phyloP scores from a whole-genome alignment of 768 basidiomycete species.

The Pisolithus orientalis region DNA sequence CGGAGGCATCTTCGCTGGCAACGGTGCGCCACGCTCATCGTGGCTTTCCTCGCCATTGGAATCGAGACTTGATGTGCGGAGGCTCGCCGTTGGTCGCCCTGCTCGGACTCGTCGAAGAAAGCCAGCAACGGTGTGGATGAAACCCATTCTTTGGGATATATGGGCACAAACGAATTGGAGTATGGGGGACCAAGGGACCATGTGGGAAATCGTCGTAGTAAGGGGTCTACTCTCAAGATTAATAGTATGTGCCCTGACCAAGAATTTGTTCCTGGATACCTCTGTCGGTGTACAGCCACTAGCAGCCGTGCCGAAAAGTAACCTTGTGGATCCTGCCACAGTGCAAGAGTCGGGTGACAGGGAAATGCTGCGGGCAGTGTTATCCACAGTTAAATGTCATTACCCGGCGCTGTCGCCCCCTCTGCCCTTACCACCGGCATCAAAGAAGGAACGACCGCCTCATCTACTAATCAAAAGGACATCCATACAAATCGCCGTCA shows the following conservation, averaged over 20 bases:
- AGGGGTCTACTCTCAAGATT: slow-evolving; percentile 5
- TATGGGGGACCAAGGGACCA: slow-evolving; percentile 7
- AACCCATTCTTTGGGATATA: slow-evolving; percentile 42
- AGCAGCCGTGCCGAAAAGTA: no score
- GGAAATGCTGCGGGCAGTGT: not conserved
- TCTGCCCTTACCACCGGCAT: not conserved
- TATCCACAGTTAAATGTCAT: not conserved
- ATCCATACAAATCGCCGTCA: slow-evolving; percentile 33
- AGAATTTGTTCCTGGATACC: slow-evolving; percentile 2
- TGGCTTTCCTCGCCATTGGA: slow-evolving; percentile 55
- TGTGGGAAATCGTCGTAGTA: slow-evolving; percentile 41
- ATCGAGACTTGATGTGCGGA: slow-evolving; percentile 26
- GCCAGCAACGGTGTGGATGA: slow-evolving; percentile 14
- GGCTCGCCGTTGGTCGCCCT: not conserved
- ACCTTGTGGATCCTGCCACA: not conserved
- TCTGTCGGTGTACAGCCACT: slow-evolving; percentile 11
- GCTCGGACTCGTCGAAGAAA: not conserved
- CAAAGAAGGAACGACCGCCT: slow-evolving; percentile 1
- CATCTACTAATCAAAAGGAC: slow-evolving; percentile 2
- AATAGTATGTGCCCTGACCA: no score
- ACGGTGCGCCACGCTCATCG: slow-evolving; percentile 46
- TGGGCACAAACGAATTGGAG: slow-evolving; percentile 16
- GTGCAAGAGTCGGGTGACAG: not conserved
- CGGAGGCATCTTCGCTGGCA: slow-evolving; percentile 21
- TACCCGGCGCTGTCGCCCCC: not conserved